A percentile compares a stretch with the other conserved stretches of the same genome.
Conservation (phyloP, 148 eudicot genomes). For the Silene latifolia region DNA sequence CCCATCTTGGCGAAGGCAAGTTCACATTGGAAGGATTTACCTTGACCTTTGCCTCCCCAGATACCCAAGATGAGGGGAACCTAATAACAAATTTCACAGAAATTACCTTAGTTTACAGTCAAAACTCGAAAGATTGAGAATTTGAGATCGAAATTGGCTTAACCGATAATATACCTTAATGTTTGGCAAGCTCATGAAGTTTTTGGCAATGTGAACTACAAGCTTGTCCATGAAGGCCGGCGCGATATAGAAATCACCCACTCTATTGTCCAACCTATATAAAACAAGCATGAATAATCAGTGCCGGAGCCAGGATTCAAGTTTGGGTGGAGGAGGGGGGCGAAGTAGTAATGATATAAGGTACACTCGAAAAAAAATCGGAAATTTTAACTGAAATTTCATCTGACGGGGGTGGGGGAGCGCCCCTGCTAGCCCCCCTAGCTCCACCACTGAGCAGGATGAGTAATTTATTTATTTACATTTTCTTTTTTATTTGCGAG, state of each 20-base stretch:
- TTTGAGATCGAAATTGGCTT: no score
- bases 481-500: not conserved
- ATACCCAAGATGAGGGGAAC: conserved; percentile 91
- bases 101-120: no score
- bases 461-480: no score
- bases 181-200: conserved; percentile 88
- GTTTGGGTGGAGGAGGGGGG: no score
- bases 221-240: conserved; percentile 99
- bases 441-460: no score
- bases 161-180: conserved; percentile 48
- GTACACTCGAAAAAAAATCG: no score
- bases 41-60: conserved; percentile 99
- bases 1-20: conserved; percentile 97
- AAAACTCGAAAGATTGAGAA: no score
- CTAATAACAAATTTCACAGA: conserved; percentile 24
- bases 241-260: conserved; percentile 81
- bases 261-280: conserved; percentile 68
- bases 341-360: no score
- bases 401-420: no score
- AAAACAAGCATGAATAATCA: not conserved
- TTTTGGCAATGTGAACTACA: conserved; percentile 80
- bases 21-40: conserved; percentile 95
- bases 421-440: no score
- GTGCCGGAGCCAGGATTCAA: no score
- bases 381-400: no score